These are phyloP conservation scores for Penicillium sp. DNA, from an alignment of 2,329 filamentous ascomycete species.

Conservation along the genomic window DNA sequence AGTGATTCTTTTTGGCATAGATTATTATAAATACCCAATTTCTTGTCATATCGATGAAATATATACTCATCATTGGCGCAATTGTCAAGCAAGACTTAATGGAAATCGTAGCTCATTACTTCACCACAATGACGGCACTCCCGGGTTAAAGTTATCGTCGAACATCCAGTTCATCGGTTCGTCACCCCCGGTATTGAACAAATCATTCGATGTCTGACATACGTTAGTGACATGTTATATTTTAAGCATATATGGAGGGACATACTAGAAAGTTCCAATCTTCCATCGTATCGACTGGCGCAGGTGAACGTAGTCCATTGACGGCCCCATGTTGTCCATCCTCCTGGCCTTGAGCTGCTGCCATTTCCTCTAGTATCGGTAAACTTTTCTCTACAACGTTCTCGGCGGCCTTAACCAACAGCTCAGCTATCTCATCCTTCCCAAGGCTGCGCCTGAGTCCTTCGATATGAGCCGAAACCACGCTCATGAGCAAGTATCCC, in stretches of 20 bases:
- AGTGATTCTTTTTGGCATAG: not conserved
- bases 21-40: not conserved
- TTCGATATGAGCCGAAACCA: conserved; percentile 43
- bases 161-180: conserved; percentile 17
- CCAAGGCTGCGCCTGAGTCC: conserved; percentile 35
- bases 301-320: not conserved
- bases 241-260: not conserved
- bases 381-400: conserved; percentile 26
- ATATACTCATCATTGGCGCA: not conserved
- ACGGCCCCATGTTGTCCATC: not conserved
- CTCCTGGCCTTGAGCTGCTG: conserved; percentile 13
- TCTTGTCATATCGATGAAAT: not conserved
- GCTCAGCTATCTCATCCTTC: conserved; percentile 30
- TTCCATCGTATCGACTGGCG: not conserved
- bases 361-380: conserved; percentile 22
- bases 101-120: not conserved
- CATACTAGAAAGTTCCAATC: conserved; percentile 9
- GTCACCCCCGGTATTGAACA: conserved; percentile 20
- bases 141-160: not conserved
- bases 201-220: conserved; percentile 17
- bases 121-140: conserved; percentile 8
- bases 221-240: not conserved
- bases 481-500: conserved; percentile 43
- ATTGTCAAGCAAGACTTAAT: not conserved
- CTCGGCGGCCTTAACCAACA: conserved; percentile 38